A percentile compares a stretch with the other conserved stretches of the same genome.
These are phyloP conservation scores for Phaeodactylum tricornutum DNA, from an alignment of 108 stramenopile genomes.

Conservation along the genomic window DNA sequence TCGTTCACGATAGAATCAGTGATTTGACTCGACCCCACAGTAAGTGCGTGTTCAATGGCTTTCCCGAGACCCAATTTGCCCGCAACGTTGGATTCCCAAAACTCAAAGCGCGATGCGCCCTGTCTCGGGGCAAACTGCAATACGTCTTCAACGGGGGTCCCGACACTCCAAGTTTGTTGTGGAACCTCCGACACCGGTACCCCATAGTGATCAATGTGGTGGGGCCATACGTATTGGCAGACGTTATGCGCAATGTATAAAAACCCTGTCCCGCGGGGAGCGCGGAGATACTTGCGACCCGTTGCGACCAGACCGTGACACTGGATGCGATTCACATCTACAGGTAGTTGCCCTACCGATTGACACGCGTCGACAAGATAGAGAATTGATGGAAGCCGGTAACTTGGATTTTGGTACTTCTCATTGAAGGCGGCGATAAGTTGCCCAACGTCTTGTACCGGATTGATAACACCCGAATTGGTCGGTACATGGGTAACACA, in stretches of 20 bases:
- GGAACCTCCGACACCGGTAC: constrained; percentile 24
- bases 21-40: constrained; percentile 31
- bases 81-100: constrained; percentile 65
- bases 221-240: constrained; percentile 20
- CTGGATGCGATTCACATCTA: constrained; percentile 42
- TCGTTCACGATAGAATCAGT: constrained; percentile 4
- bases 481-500: constrained; percentile 76
- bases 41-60: constrained; percentile 37
- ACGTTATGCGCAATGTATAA: constrained; percentile 33
- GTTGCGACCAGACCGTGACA: constrained; percentile 64
- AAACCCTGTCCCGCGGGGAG: constrained; percentile 80
- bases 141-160: constrained; percentile 17
- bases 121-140: constrained; percentile 20
- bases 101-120: constrained; percentile 61
- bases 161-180: constrained; percentile 7
- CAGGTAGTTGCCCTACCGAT: constrained; percentile 53
- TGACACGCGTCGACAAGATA: constrained; percentile 81
- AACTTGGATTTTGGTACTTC: neutral
- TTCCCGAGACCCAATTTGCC: constrained; percentile 54
- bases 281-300: constrained; percentile 72
- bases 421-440: constrained; percentile 23
- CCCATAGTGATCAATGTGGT: constrained; percentile 42
- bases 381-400: constrained; percentile 15
- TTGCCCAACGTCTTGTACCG: constrained; percentile 46
- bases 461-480: constrained; percentile 72